Base-by-base conservation (phyloP, 202 grass and related monocot genomes). In the Elaeis oleifera region DNA sequence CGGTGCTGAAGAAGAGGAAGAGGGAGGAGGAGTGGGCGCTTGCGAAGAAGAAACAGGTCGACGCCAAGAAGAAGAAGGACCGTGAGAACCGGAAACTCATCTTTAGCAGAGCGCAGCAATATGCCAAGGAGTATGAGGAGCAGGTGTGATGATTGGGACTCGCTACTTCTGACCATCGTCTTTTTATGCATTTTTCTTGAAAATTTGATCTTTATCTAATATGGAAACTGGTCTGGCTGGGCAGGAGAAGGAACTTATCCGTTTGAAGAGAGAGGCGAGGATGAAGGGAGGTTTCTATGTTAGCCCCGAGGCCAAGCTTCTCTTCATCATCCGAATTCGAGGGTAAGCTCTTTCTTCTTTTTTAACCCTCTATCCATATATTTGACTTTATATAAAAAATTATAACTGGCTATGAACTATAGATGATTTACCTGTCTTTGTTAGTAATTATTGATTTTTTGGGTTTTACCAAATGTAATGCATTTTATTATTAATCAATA, bases 211-310 rank as follows among this genome's bases (percentile, higher is more conserved):
- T 44, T 44, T 44, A 13, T 13, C 36, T 44, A 13, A 9, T 44
- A 13, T 16, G 3, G 58, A 3, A 54, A 5, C 58, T 51, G 36
- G 22, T 60, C 58, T 1, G 55, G 0, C 53, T 71, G 16, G 50
- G 49, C 78, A 95, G 86, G 86, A 90, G 32, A 95, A 80, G 51
- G 85, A 95, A 72, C 61, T 95, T 23, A 78, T 95, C 32, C 80
- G 72, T 52, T 78, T 95, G 69, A 95, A 95, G 83, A 79, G 90
- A 8, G 86, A 95, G 63, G 90, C 86, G 19, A 80, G 83, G 58
- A 68, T 87, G 80, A 95, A 90, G 55, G 90, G 90, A 66, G 86
- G 86, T 32, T 95, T 95, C 74, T 90, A 95, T 69, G 90, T 95
- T 50, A 81, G 78, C 52, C 90, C 86, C 18, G 90, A 95, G 71